Percentiles rank a stretch among this genome's conserved stretches.
These are phyloP conservation scores for Mycocentrospora acerina DNA, from an alignment of 2,329 filamentous ascomycete species.

Conservation along the genomic window DNA sequence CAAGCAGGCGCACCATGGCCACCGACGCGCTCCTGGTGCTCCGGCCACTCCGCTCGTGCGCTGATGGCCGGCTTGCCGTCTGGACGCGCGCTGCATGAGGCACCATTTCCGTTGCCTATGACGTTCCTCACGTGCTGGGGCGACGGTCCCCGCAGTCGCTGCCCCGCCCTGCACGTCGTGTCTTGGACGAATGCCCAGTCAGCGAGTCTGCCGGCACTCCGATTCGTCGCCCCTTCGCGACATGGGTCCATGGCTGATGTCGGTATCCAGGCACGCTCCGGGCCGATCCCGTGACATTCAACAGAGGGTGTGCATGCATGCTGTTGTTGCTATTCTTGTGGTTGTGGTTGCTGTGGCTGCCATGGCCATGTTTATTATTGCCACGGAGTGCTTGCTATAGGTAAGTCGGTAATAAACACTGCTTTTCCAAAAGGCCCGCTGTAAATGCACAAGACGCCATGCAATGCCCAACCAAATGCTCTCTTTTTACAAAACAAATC, in stretches of 20 bases:
- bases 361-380: no score
- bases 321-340: no score
- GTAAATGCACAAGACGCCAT: conserved; percentile 3
- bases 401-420: no score
- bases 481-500: no score
- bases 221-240: conserved; percentile 16
- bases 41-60: background rate
- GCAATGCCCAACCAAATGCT: conserved; percentile 3
- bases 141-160: conserved; percentile 19
- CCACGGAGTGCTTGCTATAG: no score
- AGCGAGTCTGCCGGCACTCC: conserved; percentile 13
- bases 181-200: conserved; percentile 12
- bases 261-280: conserved; percentile 1
- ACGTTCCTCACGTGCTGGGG: conserved; percentile 14
- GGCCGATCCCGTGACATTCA: conserved; percentile 2
- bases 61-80: conserved; percentile 6
- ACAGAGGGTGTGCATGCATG: no score
- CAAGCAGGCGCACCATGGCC: no score
- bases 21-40: no score
- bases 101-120: conserved; percentile 10
- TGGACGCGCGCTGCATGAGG: conserved; percentile 1
- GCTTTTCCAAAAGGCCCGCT: background rate
- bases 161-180: conserved; percentile 11
- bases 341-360: no score
- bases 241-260: conserved; percentile 5